Evolutionary conservation across 495 filamentous ascomycete genomes (phyloP).

Genomic region (Xylaria bambusicola): DNA sequence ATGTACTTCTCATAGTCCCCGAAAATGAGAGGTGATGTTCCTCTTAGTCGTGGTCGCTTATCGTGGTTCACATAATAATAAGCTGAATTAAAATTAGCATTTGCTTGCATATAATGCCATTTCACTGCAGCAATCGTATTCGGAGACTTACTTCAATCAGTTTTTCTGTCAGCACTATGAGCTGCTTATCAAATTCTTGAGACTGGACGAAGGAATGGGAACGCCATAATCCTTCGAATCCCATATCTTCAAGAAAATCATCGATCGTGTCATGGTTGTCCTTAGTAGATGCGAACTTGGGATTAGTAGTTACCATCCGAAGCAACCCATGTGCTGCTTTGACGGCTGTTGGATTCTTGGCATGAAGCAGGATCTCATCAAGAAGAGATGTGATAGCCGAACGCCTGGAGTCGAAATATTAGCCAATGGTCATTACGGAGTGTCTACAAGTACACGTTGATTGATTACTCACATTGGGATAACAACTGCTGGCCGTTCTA

Average conservation of each 20-base stretch:
- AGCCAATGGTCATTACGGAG: constrained; percentile 5
- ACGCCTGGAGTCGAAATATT: constrained; percentile 35
- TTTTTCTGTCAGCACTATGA: constrained; percentile 56
- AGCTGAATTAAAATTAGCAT: constrained; percentile 15
- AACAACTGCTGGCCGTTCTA: constrained; percentile 48
- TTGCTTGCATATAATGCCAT: neutral
- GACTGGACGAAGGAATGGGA: constrained; percentile 47
- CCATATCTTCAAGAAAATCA: constrained; percentile 55
- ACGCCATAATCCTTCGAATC: constrained; percentile 58
- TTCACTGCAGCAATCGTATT: neutral
- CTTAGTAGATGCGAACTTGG: constrained; percentile 41
- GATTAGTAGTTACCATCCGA: constrained; percentile 50
- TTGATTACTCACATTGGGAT: constrained; percentile 49
- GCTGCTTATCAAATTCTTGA: constrained; percentile 51
- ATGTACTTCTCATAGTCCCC: neutral
- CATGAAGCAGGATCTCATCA: constrained; percentile 56
- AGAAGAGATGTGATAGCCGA: constrained; percentile 53
- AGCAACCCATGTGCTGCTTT: constrained; percentile 54
- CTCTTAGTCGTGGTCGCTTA: neutral
- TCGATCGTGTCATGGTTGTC: constrained; percentile 43
- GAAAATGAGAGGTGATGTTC: no score
- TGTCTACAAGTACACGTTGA: neutral
- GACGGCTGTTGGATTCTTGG: constrained; percentile 53
- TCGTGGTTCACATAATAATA: constrained; percentile 16
- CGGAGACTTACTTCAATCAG: constrained; percentile 56